phyloP scores from a whole-genome alignment of 305 asterid genomes.

The Plantago rigida region DNA sequence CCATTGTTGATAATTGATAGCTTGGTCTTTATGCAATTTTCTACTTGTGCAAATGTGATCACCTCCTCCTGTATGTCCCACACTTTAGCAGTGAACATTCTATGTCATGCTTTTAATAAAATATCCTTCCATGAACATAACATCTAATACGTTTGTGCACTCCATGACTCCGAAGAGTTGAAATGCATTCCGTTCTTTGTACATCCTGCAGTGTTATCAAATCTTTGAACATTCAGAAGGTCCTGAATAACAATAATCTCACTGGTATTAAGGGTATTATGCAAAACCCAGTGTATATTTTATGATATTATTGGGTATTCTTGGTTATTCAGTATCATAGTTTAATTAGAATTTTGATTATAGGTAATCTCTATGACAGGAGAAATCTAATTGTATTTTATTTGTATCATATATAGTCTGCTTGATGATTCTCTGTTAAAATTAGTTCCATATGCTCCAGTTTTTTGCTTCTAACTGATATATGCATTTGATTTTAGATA shows the following conservation, averaged over 20 bases:
- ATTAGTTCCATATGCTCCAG: conserved; percentile 2
- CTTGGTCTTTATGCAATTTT: background rate
- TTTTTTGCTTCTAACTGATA: conserved; percentile 11
- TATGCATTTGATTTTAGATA: conserved; percentile 46
- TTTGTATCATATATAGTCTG: no score
- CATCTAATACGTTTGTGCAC: background rate
- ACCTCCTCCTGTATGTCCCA: no score
- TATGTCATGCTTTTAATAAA: background rate
- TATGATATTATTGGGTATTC: background rate
- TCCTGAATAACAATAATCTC: no score
- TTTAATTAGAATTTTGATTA: no score
- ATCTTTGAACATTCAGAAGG: no score
- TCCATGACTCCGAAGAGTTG: background rate
- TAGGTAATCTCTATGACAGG: no score
- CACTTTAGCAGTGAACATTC: background rate
- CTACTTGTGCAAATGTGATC: no score
- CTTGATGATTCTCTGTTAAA: background rate
- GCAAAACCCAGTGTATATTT: no score
- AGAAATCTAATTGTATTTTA: no score
- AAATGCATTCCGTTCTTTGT: background rate
- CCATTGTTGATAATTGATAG: background rate
- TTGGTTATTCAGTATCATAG: no score
- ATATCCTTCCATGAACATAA: background rate
- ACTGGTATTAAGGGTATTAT: no score
- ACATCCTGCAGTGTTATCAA: background rate